Conservation (phyloP, 352 stramenopile species). For the Pythium dissotocum region DNA sequence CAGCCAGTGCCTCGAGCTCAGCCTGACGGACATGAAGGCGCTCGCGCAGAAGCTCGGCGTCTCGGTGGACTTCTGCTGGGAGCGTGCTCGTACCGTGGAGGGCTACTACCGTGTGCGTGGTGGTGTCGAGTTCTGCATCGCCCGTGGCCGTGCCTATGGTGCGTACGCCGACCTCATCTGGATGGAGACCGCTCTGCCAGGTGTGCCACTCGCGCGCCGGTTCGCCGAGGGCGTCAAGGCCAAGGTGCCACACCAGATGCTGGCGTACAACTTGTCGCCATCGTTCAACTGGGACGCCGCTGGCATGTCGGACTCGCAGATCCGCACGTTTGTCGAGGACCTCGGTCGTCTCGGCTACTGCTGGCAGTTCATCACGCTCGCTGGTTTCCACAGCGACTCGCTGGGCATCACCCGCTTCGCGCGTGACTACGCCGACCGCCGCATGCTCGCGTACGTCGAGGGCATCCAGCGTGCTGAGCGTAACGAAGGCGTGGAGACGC, state of each 20-base stretch:
- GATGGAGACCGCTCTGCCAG: slow-evolving; percentile 97
- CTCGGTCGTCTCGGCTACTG: slow-evolving; percentile 95
- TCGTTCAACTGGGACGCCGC: slow-evolving; percentile 99
- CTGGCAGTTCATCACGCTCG: slow-evolving; percentile 99
- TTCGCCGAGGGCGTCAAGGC: slow-evolving; percentile 94
- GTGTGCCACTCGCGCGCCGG: slow-evolving; percentile 91
- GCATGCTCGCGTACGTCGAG: slow-evolving; percentile 96
- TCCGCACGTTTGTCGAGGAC: slow-evolving; percentile 95
- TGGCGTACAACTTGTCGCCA: slow-evolving; percentile 98
- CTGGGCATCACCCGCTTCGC: slow-evolving; percentile 95
- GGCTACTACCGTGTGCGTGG: slow-evolving; percentile 97
- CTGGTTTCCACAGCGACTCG: slow-evolving; percentile 97
- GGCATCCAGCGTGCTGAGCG: slow-evolving; percentile 96
- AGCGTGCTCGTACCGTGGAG: slow-evolving; percentile 94
- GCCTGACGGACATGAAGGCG: slow-evolving; percentile 72
- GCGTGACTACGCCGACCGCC: slow-evolving; percentile 89
- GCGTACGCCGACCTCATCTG: slow-evolving; percentile 97
- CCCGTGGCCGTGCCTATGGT: slow-evolving; percentile 93
- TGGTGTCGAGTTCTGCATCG: slow-evolving; percentile 97
- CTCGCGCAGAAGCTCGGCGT: slow-evolving; percentile 80
- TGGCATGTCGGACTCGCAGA: slow-evolving; percentile 94
- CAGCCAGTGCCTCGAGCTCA: slow-evolving; percentile 72
- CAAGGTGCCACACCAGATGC: slow-evolving; percentile 94
- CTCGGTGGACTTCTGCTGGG: slow-evolving; percentile 94
- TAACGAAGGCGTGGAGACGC: slow-evolving; percentile 92